phyloP scores from a whole-genome alignment of 495 filamentous ascomycete species.

The Echria macrotheca region DNA sequence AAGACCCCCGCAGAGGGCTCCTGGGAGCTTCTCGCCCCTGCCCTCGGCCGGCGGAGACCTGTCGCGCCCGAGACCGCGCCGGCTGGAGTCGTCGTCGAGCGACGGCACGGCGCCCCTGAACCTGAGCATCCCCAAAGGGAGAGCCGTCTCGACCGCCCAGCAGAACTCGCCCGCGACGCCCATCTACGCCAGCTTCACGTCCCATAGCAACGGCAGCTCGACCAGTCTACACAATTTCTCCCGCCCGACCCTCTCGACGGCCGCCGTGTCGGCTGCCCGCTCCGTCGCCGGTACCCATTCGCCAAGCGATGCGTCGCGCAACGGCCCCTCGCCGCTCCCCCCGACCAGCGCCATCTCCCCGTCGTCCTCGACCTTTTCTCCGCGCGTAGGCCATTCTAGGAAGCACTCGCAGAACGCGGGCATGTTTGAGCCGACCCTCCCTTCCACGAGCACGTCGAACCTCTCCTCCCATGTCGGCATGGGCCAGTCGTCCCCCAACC shows the following conservation, averaged over 20 bases:
- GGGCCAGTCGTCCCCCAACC: slow-evolving; percentile 27
- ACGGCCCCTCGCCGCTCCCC: slow-evolving; percentile 36
- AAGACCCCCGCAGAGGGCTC: slow-evolving; percentile 43
- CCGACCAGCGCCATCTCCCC: slow-evolving; percentile 28
- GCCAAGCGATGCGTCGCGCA: slow-evolving; percentile 28
- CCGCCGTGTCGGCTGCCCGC: slow-evolving; percentile 33
- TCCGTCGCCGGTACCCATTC: slow-evolving; percentile 28
- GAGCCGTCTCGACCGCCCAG: slow-evolving; percentile 20
- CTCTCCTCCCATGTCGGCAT: slow-evolving; percentile 44
- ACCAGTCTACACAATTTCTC: slow-evolving; percentile 52
- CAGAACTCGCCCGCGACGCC: slow-evolving; percentile 26
- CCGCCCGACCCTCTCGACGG: slow-evolving; percentile 38
- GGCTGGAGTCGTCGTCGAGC: slow-evolving; percentile 42
- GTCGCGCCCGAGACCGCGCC: slow-evolving; percentile 30
- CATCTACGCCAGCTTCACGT: slow-evolving; percentile 33
- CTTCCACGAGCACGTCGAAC: slow-evolving; percentile 57
- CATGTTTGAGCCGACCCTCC: slow-evolving; percentile 81
- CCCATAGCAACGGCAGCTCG: slow-evolving; percentile 27
- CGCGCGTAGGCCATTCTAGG: slow-evolving; percentile 42
- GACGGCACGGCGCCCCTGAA: slow-evolving; percentile 33
- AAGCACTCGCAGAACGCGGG: slow-evolving; percentile 71
- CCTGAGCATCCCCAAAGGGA: slow-evolving; percentile 22
- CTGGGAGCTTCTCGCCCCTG: slow-evolving; percentile 53
- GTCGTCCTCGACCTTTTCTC: slow-evolving; percentile 23
- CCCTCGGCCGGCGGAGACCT: slow-evolving; percentile 29